Evolutionary conservation across 148 eudicot genomes (phyloP).

Genomic region (Camellia granthamiana): DNA sequence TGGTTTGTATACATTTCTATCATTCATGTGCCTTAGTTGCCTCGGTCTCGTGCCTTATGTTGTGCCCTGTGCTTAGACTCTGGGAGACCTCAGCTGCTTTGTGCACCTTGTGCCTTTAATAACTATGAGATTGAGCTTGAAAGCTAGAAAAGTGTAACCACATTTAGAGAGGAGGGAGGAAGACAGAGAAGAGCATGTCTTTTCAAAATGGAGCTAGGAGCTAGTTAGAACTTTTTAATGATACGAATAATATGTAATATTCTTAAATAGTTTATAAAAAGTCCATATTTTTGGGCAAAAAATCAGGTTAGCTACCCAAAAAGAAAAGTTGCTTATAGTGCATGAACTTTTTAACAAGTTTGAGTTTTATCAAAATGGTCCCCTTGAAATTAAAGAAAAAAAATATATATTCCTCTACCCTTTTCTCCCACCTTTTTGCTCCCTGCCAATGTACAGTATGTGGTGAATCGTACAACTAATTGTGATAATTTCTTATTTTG

Average conservation of each 20-base stretch:
- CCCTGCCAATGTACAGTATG: neutral
- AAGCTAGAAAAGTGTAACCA: neutral
- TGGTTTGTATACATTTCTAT: neutral
- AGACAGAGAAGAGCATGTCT: neutral
- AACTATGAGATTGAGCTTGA: neutral
- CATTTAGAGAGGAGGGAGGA: neutral
- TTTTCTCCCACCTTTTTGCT: conserved; percentile 7
- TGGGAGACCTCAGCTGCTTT: neutral
- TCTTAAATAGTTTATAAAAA: neutral
- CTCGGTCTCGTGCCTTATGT: neutral
- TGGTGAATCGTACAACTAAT: neutral
- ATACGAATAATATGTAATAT: neutral
- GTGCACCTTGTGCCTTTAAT: neutral
- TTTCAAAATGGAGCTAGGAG: neutral
- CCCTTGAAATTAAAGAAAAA: too few relatives aligned
- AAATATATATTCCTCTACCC: neutral
- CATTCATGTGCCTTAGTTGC: neutral
- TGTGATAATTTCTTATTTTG: conserved; percentile 24
- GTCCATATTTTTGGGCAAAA: too few relatives aligned
- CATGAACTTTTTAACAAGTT: too few relatives aligned
- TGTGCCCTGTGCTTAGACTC: neutral
- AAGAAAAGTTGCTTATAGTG: too few relatives aligned
- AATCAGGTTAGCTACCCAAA: too few relatives aligned
- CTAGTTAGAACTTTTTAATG: neutral
- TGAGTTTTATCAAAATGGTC: too few relatives aligned